Evolutionary conservation across 164 flowering plant genomes (phyloP).

Genomic region (Buxus sempervirens): DNA sequence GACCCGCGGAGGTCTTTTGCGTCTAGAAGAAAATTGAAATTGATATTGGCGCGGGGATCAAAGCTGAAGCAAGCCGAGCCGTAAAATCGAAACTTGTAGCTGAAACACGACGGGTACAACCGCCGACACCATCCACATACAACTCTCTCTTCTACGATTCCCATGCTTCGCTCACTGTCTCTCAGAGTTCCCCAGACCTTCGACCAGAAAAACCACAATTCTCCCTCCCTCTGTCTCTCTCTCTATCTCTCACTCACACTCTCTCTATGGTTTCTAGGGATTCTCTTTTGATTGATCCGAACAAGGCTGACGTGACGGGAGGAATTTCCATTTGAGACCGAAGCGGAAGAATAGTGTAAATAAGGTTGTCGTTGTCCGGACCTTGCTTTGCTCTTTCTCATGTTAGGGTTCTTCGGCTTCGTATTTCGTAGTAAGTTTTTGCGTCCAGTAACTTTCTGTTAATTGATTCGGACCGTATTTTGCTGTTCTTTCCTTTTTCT

Average conservation of each 20-base stretch:
- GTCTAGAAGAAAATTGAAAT: neutral
- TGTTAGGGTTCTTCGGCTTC: neutral
- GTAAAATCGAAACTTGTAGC: neutral
- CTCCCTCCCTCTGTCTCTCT: too few relatives aligned
- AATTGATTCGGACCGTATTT: neutral
- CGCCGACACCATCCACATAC: neutral
- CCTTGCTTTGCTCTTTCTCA: neutral
- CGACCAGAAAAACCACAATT: too few relatives aligned
- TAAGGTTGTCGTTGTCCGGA: too few relatives aligned
- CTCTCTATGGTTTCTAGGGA: neutral
- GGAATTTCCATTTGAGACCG: too few relatives aligned
- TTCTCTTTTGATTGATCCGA: neutral
- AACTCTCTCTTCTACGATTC: too few relatives aligned
- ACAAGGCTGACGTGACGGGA: too few relatives aligned
- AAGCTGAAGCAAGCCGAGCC: neutral
- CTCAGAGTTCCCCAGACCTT: too few relatives aligned
- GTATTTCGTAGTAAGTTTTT: neutral
- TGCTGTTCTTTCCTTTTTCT: neutral
- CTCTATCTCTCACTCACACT: neutral
- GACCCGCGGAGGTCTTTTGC: neutral
- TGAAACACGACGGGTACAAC: constrained; percentile 4
- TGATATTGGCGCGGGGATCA: neutral
- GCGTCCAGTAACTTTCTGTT: neutral
- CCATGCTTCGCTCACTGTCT: too few relatives aligned
- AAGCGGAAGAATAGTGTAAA: too few relatives aligned